Evolutionary conservation across 441 rosid species (phyloP), one percentile per base, ranked within the genome.

Genomic region (Gossypium schwendimanii): DNA sequence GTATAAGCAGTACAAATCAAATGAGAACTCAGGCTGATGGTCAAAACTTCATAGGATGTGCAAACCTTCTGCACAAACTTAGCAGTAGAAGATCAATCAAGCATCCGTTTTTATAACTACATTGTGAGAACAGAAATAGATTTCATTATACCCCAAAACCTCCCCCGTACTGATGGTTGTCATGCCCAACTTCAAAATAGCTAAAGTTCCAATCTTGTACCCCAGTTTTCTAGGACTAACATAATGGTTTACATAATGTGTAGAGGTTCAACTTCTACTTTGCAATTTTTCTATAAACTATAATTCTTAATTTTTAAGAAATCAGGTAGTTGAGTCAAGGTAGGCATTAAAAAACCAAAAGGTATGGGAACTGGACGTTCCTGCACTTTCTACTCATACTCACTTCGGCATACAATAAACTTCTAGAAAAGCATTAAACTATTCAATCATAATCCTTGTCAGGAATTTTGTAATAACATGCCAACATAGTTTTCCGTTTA

Each of bases 1-100:
- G 59, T 21, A 72, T 18, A 24, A 71, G 63, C 70, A 64, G 49
- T 24, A 20, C 45, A 70, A 73, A 71, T 61, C 55, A 61, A 76
- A 57, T 57, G 54, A 52, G 31, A 36, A 41, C 53, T 15, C 31
- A 23, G 31, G 26, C 28, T 5, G 8, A 49, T n/a, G 2, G 23
- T 49, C 9, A 49, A 49, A 49, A n/a, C n/a, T 66, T 66, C 44
- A 49, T 24, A 49, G 44, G 50, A 49, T 17, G 44, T 49, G n/a
- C 58, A 66, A 49, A 66, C 26, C 21, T 49, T 69, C 54, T 0
- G 11, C 50, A 54, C 7, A n/a, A n/a, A 26, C 44, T 47, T 47
- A 31, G 49, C 15, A 17, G 17, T 10, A 33, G 2, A 69, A 28
- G 17, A 69, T 69, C 28, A 53, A 33, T 31, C 47, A 52, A 47